Conservation (phyloP, 805 yeast genomes). For the Lipomyces yamanashiensis region DNA sequence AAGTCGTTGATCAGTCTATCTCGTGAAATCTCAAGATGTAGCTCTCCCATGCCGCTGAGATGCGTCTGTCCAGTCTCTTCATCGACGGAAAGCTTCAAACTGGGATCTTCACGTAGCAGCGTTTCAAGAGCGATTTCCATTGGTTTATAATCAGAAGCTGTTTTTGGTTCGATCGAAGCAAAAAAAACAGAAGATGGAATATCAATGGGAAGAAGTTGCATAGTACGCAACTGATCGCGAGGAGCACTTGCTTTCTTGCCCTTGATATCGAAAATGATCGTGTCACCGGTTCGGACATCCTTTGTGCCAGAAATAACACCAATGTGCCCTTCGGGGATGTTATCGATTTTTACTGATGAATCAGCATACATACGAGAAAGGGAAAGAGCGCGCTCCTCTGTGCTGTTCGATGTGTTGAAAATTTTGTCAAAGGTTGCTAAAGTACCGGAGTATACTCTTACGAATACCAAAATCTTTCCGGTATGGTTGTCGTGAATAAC, state of each 20-base stretch:
- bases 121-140: constrained; percentile 71
- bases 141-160: constrained; percentile 77
- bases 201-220: constrained; percentile 67
- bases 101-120: constrained; percentile 87
- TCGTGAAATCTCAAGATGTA: constrained; percentile 86
- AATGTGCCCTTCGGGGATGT: constrained; percentile 76
- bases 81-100: constrained; percentile 67
- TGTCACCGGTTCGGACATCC: constrained; percentile 86
- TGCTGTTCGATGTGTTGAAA: constrained; percentile 70
- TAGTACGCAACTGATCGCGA: neutral
- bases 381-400: constrained; percentile 66
- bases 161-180: constrained; percentile 77
- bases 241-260: constrained; percentile 29
- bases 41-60: constrained; percentile 95
- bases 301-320: constrained; percentile 83
- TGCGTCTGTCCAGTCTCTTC: constrained; percentile 89
- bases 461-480: constrained; percentile 80
- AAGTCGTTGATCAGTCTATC: constrained; percentile 80
- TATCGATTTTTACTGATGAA: constrained; percentile 69
- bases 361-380: constrained; percentile 88
- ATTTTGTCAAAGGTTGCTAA: constrained; percentile 66
- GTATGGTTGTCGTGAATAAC: constrained; percentile 79
- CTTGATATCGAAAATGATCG: constrained; percentile 58
- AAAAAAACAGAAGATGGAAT: constrained; percentile 94
- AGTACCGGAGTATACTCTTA: constrained; percentile 85